These are phyloP conservation scores for Crithidia bombi DNA, from an alignment of 208 protist species.

Conservation along the genomic window DNA sequence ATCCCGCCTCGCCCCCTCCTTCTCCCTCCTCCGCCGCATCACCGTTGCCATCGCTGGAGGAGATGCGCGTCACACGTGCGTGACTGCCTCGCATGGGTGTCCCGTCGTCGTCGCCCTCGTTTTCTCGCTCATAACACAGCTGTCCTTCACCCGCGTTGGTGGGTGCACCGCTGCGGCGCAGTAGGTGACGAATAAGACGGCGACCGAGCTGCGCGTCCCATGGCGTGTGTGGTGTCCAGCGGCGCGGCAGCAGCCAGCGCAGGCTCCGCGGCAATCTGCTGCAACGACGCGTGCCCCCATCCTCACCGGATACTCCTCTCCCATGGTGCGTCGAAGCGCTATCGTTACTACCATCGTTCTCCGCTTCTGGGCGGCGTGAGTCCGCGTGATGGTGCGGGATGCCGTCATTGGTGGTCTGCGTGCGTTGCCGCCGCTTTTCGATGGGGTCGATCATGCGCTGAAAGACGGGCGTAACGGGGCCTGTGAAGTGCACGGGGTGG, in stretches of 20 bases:
- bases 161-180: slow-evolving; percentile 12
- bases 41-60: neutral
- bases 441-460: slow-evolving; percentile 23
- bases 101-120: neutral
- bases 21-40: neutral
- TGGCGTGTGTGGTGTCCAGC: slow-evolving; percentile 31
- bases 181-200: slow-evolving; percentile 26
- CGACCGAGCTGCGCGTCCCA: slow-evolving; percentile 40
- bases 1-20: neutral
- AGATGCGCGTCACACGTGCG: neutral
- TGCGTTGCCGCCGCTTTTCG: slow-evolving; percentile 20
- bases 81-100: no score
- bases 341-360: neutral
- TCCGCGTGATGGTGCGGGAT: neutral
- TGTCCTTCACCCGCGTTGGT: slow-evolving; percentile 19
- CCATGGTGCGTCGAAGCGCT: neutral
- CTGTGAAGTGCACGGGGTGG: slow-evolving; percentile 24
- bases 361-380: neutral
- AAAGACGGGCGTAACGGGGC: slow-evolving; percentile 29
- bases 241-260: slow-evolving; percentile 35
- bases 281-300: neutral
- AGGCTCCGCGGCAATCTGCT: slow-evolving; percentile 24
- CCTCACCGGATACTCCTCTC: neutral
- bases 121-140: slow-evolving; percentile 29
- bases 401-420: neutral